phyloP scores from a whole-genome alignment of 331 rosid species.

The Spiraea crenata region DNA sequence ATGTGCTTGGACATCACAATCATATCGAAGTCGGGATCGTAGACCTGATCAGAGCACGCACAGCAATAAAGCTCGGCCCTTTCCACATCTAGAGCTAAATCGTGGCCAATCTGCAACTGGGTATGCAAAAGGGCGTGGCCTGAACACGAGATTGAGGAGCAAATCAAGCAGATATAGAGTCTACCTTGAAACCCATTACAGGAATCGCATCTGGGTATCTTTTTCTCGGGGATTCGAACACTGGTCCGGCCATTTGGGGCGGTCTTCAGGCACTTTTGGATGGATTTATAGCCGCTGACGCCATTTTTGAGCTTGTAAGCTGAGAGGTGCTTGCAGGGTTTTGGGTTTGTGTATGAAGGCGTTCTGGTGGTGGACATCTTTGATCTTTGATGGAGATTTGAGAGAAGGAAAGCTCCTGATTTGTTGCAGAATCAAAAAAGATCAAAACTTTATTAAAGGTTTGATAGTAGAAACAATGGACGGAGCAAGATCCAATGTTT shows the following conservation, averaged over 20 bases:
- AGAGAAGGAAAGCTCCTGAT: slow-evolving; percentile 21
- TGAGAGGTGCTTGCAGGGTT: slow-evolving; percentile 71
- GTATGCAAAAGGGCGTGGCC: slow-evolving; percentile 57
- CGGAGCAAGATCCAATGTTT: slow-evolving; percentile 8
- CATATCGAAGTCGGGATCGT: slow-evolving; percentile 86
- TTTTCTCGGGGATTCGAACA: slow-evolving; percentile 46
- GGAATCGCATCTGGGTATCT: slow-evolving; percentile 64
- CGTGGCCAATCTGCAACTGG: slow-evolving; percentile 52
- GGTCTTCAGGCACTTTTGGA: slow-evolving; percentile 56
- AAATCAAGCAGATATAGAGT: slow-evolving; percentile 64
- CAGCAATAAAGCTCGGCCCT: slow-evolving; percentile 87
- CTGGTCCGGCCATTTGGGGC: slow-evolving; percentile 63
- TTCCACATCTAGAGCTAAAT: slow-evolving; percentile 62
- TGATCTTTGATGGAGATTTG: slow-evolving; percentile 30
- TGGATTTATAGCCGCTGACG: slow-evolving; percentile 59
- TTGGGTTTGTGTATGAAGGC: slow-evolving; percentile 64
- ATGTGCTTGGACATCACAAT: slow-evolving; percentile 71
- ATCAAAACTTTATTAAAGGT: not conserved
- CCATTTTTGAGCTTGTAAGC: slow-evolving; percentile 82
- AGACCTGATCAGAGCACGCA: slow-evolving; percentile 76
- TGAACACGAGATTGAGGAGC: slow-evolving; percentile 66
- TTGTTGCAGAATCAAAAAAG: slow-evolving; percentile 22
- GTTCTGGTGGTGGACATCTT: slow-evolving; percentile 54
- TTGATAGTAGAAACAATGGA: not conserved
- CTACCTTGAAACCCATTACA: slow-evolving; percentile 67